phyloP scores from a whole-genome alignment of 768 basidiomycete genomes.

The Dentipellis sp. region DNA sequence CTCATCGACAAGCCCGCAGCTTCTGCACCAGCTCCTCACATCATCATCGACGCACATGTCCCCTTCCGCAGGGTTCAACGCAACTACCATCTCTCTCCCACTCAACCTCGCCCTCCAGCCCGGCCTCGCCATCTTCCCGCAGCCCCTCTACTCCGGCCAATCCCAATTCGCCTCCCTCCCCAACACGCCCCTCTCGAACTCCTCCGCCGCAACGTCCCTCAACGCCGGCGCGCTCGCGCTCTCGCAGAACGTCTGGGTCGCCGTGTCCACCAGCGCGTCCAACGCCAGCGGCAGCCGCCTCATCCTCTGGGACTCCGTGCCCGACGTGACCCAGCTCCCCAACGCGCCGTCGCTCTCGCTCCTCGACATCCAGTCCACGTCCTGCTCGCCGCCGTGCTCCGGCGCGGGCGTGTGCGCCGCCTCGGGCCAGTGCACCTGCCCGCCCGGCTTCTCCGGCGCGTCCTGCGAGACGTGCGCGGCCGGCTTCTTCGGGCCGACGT shows the following conservation, averaged over 20 bases:
- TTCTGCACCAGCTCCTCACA: constrained; percentile 60
- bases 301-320: constrained; percentile 71
- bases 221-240: constrained; percentile 54
- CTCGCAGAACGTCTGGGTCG: constrained; percentile 61
- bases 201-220: constrained; percentile 26
- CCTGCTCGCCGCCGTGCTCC: constrained; percentile 71
- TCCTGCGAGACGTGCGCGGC: constrained; percentile 71
- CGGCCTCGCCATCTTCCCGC: constrained; percentile 58
- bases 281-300: constrained; percentile 34
- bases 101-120: constrained; percentile 57
- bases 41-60: constrained; percentile 51
- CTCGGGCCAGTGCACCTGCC: constrained; percentile 64
- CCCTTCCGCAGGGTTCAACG: constrained; percentile 58
- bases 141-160: constrained; percentile 56
- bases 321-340: constrained; percentile 66
- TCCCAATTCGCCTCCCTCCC: constrained; percentile 52
- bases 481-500: constrained; percentile 70
- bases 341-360: constrained; percentile 42
- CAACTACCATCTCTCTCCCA: constrained; percentile 48
- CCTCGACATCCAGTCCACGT: constrained; percentile 61
- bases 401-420: constrained; percentile 63
- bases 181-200: constrained; percentile 34
- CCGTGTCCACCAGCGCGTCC: constrained; percentile 42
- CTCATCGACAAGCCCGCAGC: constrained; percentile 58
- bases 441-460: constrained; percentile 64